Evolutionary conservation across 352 stramenopile species (phyloP), one percentile per base, ranked within the genome.

Genomic region (Thraustochytrium sp.): DNA sequence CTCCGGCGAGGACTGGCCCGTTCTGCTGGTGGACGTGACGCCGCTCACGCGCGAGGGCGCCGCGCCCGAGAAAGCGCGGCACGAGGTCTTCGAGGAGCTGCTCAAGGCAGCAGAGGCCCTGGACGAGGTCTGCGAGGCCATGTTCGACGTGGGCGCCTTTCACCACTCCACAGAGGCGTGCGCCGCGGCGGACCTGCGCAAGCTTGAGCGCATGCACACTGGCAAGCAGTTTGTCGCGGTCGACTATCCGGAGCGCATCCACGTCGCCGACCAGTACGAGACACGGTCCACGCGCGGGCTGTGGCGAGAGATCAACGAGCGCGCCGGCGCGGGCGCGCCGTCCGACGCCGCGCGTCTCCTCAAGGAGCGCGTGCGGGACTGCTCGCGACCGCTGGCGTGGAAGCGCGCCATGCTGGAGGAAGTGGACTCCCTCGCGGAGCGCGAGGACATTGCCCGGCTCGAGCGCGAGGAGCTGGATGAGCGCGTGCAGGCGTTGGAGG

Each of bases 111-210:
- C 42, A 29, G 59, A 72, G 11, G 26, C 42, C 16, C 2, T 72
- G 23, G 59, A 72, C 26, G 26, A 72, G 26, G 26, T 72, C 2
- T 72, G 59, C 36, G 59, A 72, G 59, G 59, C 59, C 59, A 72
- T 72, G 59, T 72, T 72, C 59, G 59, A 72, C 13, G 59, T 72
- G 8, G 59, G 59, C 8, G 59, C 59, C 26, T 72, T 72, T 72
- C 26, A 72, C 59, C 59, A 72, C 31, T 72, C 59, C 21, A 72
- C 59, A 0, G 59, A 72, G 40, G 11, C 8, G 26, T 72, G 59
- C 59, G 40, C 46, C 8, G 13, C 23, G 31, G 34, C 29, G 13
- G 59, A 72, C 46, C 16, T 72, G 23, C 16, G 11, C 9, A 21
- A 31, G 16, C 59, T 72, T 9, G 59, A 72, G 40, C 9, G 13